Evolutionary conservation across 257 asterid species (phyloP), one percentile per base, ranked within the genome.

Genomic region (Primulina tabacum): DNA sequence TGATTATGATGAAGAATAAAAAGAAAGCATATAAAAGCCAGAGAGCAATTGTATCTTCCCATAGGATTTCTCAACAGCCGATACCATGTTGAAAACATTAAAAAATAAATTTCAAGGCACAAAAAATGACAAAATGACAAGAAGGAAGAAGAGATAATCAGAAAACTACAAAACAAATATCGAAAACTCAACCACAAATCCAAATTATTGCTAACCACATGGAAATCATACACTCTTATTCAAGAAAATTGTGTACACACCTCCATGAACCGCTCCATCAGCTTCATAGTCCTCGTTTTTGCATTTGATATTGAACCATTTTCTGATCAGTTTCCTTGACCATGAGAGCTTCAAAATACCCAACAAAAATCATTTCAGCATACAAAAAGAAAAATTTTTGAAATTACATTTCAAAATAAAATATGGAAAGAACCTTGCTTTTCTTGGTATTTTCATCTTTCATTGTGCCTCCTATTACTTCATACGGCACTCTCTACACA

Each of bases 301-400:
- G 71, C 91, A 85, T 79, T 89, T 93, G 86, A 89, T 79, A 74
- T 81, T 90, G 88, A 93, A 89, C 96, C 89, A 89, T 74, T 84
- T 93, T 62, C 92, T 81, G 64, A 94, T 79, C 82, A 93, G 83
- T 79, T 75, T 91, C 87, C 82, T 91, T 11, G 99, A 79, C 99
- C 99, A 94, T 26, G 99, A 91, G 78, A 94, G 87, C 99, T 94
- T 72, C 84, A 85, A 69, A 56, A 70, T 6, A 24, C 69, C 75
- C 76, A 77, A 73, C 30, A 57, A 75, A 82, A 73, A 63, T 35
- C 73, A 75, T 43, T 64, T 87, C 85, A 87, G 87, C 74, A 50
- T 17, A 72, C 17, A 75, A 76, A 60, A 67, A 35, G 35, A 38
- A 62, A 12, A 52, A 66, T 11, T n/a, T 24, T 10, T 67, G 63